Conservation (phyloP, 108 stramenopile genomes). For the Cyclotella kingstonii region DNA sequence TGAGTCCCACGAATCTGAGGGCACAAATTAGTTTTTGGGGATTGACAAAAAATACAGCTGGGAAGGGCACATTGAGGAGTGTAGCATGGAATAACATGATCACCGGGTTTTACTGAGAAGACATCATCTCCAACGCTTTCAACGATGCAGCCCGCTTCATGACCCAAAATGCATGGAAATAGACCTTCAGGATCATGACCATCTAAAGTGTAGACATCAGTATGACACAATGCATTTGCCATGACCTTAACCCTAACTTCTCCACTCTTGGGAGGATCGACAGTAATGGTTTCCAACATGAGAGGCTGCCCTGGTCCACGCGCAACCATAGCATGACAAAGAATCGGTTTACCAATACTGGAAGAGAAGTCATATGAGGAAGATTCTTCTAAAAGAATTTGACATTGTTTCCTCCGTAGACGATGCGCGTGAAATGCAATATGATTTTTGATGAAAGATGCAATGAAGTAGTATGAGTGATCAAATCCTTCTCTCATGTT, state of each 20-base stretch:
- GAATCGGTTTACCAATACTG: constrained; percentile 77
- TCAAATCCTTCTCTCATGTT: constrained; percentile 89
- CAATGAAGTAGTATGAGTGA: constrained; percentile 93
- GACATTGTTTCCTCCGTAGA: constrained; percentile 39
- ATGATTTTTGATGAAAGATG: constrained; percentile 86
- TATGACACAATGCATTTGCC: constrained; percentile 91
- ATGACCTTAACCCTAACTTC: constrained; percentile 74
- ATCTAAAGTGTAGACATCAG: constrained; percentile 88
- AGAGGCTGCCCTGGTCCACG: constrained; percentile 75
- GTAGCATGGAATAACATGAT: constrained; percentile 90
- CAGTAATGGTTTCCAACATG: constrained; percentile 78
- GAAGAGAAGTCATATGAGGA: constrained; percentile 4
- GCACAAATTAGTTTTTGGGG: constrained; percentile 91
- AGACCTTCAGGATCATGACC: constrained; percentile 91
- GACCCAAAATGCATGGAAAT: constrained; percentile 87
- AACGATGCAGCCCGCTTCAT: constrained; percentile 78
- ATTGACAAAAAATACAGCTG: constrained; percentile 85
- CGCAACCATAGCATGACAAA: constrained; percentile 88
- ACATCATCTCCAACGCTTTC: constrained; percentile 87
- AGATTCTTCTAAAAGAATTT: constrained; percentile 13
- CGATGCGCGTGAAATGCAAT: constrained; percentile 79
- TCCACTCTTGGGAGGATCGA: constrained; percentile 85
- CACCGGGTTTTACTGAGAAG: constrained; percentile 73
- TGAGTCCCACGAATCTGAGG: constrained; percentile 82
- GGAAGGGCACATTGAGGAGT: constrained; percentile 73